Evolutionary conservation across 148 eudicot genomes (phyloP), one percentile per base, ranked within the genome.

Genomic region (Amaranthus hypochondriacus): DNA sequence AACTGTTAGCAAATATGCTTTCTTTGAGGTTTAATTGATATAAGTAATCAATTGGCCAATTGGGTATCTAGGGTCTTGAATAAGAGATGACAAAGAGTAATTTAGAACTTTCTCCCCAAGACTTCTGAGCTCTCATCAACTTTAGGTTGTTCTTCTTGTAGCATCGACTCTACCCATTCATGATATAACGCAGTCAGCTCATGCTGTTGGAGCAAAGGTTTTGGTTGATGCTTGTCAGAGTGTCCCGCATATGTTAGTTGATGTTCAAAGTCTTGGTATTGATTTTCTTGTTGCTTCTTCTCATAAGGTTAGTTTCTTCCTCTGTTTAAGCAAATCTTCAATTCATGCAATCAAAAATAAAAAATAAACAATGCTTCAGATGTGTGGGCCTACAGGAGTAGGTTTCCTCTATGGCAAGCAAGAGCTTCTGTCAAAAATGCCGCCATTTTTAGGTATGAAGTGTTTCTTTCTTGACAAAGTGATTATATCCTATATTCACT

Each of bases 301-400:
- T 79, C 98, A 94, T 76, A 94, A 94, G 96, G 98, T 94, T 58
- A 76, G 88, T 68, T 77, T 47, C 51, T 77, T 82, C 12, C 62
- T 15, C n/a, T 82, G 49, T 75, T 62, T 58, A 50, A 69, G 70
- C 80, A 71, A 59, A 50, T 52, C 48, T 65, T 2, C 6, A 39
- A 70, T 13, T 55, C 15, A 51, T 50, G 65, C 78, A 39, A 51
- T 78, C 73, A 66, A 15, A 79, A 71, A 79, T 79, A 77, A 87
- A 81, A 70, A 84, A 73, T 89, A 77, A 87, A 81, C 92, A 88
- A 65, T 84, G 82, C 90, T 91, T 89, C 94, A 94, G 98, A 94
- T 94, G 98, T 94, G 98, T 88, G 98, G 98, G 85, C 98, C 98
- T 87, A 94, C 97, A 86, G 97, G 98, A 87, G 64, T 91, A 72